Base-by-base conservation (phyloP, 345 rosid genomes). In the Syzygium oleosum region DNA sequence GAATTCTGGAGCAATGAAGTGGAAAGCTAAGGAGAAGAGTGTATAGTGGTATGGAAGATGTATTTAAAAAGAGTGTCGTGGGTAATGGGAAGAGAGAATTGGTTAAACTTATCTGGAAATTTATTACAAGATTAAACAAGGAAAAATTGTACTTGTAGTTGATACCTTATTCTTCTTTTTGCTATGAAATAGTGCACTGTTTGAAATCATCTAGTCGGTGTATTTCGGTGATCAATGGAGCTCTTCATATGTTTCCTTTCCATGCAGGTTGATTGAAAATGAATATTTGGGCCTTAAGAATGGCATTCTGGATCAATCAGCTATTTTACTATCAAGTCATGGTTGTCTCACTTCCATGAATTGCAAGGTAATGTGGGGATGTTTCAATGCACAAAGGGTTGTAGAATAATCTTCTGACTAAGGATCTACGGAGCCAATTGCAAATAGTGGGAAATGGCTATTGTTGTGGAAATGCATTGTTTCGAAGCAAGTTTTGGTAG, bases 291-390 rank as follows among this genome's bases (percentile, higher is more conserved):
- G 98, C 89, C 94, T 98, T 91, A 91, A 91, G 91, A 98, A 98
- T 91, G 99, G 99, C 88, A 96, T 98, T 89, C 88, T 98, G 91
- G 99, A 98, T 92, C 99, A 96, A 86, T 98, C 99, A 59, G 98
- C 98, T 87, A 96, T 98, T 85, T 86, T 98, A 89, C 97, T 98
- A 88, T 98, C 99, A 87, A 89, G 94, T 83, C 89, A 91, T 65
- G 97, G 98, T 86, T 95, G 97, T 91, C 94, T 98, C 88, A 95
- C 95, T 77, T 92, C 87, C 93, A 96, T 98, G 97, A 91, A 98
- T 91, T 96, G 99, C 95, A 96, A 95, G 97, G 98, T 98, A 95
- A 90, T 51, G 15, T 55, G 38, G 23, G 55, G 19, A 31, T 87
- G 51, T 55, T 41, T 21, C 15, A 58, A 53, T 1, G 14, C 87